These are phyloP conservation scores for Picea glauca DNA, from an alignment of 75 land plant species.

Conservation along the genomic window DNA sequence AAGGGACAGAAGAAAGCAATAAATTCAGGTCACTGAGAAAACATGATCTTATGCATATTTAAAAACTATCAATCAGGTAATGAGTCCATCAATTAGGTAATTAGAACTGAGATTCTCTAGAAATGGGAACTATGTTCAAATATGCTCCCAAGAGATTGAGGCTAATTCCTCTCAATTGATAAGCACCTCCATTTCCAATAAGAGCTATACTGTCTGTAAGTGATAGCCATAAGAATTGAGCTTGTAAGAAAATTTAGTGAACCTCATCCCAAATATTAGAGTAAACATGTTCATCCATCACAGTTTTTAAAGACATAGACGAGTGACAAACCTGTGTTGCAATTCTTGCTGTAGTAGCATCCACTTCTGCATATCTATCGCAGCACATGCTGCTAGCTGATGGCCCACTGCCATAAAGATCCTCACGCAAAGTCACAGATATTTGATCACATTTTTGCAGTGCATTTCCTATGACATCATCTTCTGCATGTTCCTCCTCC, in stretches of 20 bases:
- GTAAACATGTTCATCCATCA: neutral
- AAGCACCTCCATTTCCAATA: neutral
- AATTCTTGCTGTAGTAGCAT: constrained; percentile 63
- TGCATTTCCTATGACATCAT: constrained; percentile 72
- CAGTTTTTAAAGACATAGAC: neutral
- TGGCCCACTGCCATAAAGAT: constrained; percentile 63
- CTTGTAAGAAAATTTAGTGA: neutral
- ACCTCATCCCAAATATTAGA: neutral
- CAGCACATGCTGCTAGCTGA: constrained; percentile 17
- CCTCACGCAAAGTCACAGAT: constrained; percentile 57
- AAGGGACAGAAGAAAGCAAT: neutral
- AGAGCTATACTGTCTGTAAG: neutral
- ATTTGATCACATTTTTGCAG: constrained; percentile 84
- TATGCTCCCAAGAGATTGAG: neutral
- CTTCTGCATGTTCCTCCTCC: constrained; percentile 33
- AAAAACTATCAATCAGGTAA: constrained; percentile 4
- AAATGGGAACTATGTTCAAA: neutral
- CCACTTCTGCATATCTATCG: constrained; percentile 79
- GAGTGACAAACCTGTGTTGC: constrained; percentile 77
- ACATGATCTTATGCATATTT: neutral
- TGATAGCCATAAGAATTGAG: neutral
- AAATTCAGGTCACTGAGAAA: neutral
- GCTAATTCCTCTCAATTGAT: neutral
- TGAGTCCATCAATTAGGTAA: neutral
- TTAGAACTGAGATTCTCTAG: neutral